Evolutionary conservation across 192 early-diverging fungal genomes (phyloP).

Genomic region (Coemansia sp.): DNA sequence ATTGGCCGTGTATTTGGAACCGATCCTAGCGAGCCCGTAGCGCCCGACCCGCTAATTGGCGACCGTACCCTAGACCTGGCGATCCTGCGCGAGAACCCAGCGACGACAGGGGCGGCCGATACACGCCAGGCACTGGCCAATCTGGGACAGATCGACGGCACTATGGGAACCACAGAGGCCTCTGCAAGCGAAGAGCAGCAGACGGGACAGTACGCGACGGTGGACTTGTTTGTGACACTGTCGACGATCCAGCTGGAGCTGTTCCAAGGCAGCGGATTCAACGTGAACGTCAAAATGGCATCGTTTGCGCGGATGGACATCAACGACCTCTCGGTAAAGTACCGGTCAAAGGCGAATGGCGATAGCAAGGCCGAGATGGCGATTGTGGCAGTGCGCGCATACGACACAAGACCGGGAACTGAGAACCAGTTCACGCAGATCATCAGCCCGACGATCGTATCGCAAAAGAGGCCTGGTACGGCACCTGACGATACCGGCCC

Average conservation of each 20-base stretch:
- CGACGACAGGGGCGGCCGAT: slow-evolving; percentile 15
- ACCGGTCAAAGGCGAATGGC: slow-evolving; percentile 53
- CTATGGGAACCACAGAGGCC: background rate
- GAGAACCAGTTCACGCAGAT: slow-evolving; percentile 80
- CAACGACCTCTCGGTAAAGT: slow-evolving; percentile 49
- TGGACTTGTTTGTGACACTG: slow-evolving; percentile 57
- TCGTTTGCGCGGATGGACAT: slow-evolving; percentile 52
- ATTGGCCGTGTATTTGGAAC: slow-evolving; percentile 36
- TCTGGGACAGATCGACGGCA: slow-evolving; percentile 21
- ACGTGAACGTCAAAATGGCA: slow-evolving; percentile 46
- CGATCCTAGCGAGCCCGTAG: slow-evolving; percentile 14
- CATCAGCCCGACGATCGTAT: slow-evolving; percentile 47
- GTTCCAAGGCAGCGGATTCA: slow-evolving; percentile 56
- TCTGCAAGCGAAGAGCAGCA: slow-evolving; percentile 1
- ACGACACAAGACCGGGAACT: slow-evolving; percentile 71
- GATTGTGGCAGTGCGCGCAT: slow-evolving; percentile 64
- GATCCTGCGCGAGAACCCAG: slow-evolving; percentile 39
- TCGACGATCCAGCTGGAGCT: slow-evolving; percentile 78
- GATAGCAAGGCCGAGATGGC: slow-evolving; percentile 65
- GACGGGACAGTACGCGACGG: slow-evolving; percentile 29
- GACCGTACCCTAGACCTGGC: slow-evolving; percentile 25
- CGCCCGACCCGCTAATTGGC: slow-evolving; percentile 19
- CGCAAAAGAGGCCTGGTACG: background rate
- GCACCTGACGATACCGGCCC: background rate
- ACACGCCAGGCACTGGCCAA: slow-evolving; percentile 38